Evolutionary conservation across 352 stramenopile species (phyloP).

Genomic region (Phytopythium oedochilum): DNA sequence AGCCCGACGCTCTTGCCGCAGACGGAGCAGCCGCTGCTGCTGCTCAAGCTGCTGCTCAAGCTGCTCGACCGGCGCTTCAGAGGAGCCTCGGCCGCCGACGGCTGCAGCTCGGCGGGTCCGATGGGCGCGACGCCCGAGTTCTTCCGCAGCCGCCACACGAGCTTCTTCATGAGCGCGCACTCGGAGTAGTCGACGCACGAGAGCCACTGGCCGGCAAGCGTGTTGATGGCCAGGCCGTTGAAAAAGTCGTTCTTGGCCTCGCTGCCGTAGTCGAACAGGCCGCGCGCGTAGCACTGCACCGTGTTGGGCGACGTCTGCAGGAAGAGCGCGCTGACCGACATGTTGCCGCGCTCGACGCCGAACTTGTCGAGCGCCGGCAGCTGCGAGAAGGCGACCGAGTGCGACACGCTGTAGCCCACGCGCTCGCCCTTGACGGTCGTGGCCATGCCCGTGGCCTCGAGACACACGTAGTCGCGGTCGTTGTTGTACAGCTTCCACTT

Average conservation of each 20-base stretch:
- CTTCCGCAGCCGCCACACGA: slow-evolving; percentile 42
- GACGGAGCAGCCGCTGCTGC: slow-evolving; percentile 11
- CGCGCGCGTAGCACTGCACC: slow-evolving; percentile 46
- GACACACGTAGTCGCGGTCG: slow-evolving; percentile 24
- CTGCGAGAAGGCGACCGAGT: slow-evolving; percentile 32
- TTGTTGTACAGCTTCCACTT: slow-evolving; percentile 23
- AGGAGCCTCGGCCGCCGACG: background rate
- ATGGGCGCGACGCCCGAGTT: slow-evolving; percentile 19
- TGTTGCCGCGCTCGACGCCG: slow-evolving; percentile 34
- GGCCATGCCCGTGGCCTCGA: slow-evolving; percentile 33
- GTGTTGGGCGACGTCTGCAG: slow-evolving; percentile 26
- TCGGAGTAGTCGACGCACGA: slow-evolving; percentile 25
- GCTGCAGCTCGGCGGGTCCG: slow-evolving; percentile 16
- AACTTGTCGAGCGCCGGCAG: slow-evolving; percentile 24
- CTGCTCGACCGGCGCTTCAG: slow-evolving; percentile 4
- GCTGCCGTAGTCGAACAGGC: slow-evolving; percentile 36
- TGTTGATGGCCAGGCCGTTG: slow-evolving; percentile 26
- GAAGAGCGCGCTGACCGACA: slow-evolving; percentile 42
- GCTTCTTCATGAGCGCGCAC: slow-evolving; percentile 62
- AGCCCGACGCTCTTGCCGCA: slow-evolving; percentile 23
- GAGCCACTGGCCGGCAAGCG: slow-evolving; percentile 41
- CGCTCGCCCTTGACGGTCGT: slow-evolving; percentile 15
- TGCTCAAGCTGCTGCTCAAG: background rate
- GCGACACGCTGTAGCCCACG: slow-evolving; percentile 36
- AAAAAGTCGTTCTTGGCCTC: slow-evolving; percentile 33